Conservation (phyloP, 2,329 filamentous ascomycete genomes). For the Plenodomus tracheiphilus region DNA sequence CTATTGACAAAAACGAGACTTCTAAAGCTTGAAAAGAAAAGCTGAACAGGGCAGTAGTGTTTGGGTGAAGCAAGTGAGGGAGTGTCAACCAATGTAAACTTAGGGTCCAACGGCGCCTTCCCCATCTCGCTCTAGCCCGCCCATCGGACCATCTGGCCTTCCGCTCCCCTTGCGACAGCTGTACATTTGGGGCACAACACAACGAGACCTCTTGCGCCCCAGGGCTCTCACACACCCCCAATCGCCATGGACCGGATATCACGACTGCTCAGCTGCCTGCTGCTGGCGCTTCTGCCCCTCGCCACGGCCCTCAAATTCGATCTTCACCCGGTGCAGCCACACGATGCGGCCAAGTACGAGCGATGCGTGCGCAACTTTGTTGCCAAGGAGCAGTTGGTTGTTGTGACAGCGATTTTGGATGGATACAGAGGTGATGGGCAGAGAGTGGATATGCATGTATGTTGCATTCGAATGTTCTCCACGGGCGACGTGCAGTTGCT, state of each 20-base stretch:
- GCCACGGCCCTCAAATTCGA: conserved; percentile 87
- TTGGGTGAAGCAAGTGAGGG: not conserved
- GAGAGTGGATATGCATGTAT: conserved; percentile 89
- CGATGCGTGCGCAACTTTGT: conserved; percentile 98
- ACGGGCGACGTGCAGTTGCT: not conserved
- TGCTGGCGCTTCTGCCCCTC: conserved; percentile 49
- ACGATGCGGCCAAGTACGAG: conserved; percentile 68
- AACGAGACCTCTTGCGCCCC: conserved; percentile 17
- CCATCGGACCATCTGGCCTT: conserved; percentile 41
- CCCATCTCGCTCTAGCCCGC: conserved; percentile 12
- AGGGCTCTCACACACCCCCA: conserved; percentile 12
- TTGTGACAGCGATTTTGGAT: conserved; percentile 86
- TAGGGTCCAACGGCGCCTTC: conserved; percentile 15
- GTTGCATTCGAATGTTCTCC: conserved; percentile 36
- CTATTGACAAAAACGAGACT: no score
- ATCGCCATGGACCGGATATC: conserved; percentile 42
- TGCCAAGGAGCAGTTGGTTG: conserved; percentile 85
- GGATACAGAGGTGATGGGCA: conserved; percentile 91
- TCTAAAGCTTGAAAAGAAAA: no score
- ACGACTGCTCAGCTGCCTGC: conserved; percentile 34
- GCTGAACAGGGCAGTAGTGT: not conserved
- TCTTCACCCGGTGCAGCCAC: conserved; percentile 68
- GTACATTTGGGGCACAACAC: conserved; percentile 26
- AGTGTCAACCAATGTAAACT: not conserved
- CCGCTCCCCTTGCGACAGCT: conserved; percentile 25